Conservation (phyloP, 345 rosid genomes). For the Mercurialis annua region DNA sequence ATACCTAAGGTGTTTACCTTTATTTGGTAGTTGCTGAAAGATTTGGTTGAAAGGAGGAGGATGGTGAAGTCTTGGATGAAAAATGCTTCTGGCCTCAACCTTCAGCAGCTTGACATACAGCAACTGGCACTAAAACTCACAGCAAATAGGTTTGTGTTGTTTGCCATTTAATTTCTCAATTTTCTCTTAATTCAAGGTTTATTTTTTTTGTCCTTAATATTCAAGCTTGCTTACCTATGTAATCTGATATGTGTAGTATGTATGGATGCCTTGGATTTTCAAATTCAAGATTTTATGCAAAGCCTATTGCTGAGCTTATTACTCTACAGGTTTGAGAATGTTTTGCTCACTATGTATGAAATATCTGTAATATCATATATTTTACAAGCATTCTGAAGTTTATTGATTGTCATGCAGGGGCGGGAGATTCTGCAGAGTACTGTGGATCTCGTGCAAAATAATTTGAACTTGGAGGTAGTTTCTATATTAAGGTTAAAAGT, state of each 20-base stretch:
- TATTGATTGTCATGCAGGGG: slow-evolving; percentile 53
- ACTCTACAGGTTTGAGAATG: slow-evolving; percentile 58
- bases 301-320: slow-evolving; percentile 95
- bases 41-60: slow-evolving; percentile 84
- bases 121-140: slow-evolving; percentile 98
- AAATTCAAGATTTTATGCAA: slow-evolving; percentile 96
- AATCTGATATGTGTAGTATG: slow-evolving; percentile 57
- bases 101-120: slow-evolving; percentile 89
- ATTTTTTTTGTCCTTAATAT: background rate
- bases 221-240: slow-evolving; percentile 13
- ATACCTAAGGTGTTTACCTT: slow-evolving; percentile 15
- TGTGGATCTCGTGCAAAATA: slow-evolving; percentile 91
- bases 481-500: background rate
- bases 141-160: slow-evolving; percentile 73
- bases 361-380: slow-evolving; percentile 2
- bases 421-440: slow-evolving; percentile 96
- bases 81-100: slow-evolving; percentile 70
- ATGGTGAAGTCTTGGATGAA: slow-evolving; percentile 82
- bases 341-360: slow-evolving; percentile 4
- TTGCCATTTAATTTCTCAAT: slow-evolving; percentile 3
- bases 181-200: background rate
- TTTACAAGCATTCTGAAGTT: slow-evolving; percentile 17
- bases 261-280: slow-evolving; percentile 99
- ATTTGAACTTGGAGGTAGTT: slow-evolving; percentile 81
- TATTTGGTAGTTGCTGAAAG: slow-evolving; percentile 71